phyloP scores from a whole-genome alignment of 2,329 filamentous ascomycete species.

The Penicillium occitanis region DNA sequence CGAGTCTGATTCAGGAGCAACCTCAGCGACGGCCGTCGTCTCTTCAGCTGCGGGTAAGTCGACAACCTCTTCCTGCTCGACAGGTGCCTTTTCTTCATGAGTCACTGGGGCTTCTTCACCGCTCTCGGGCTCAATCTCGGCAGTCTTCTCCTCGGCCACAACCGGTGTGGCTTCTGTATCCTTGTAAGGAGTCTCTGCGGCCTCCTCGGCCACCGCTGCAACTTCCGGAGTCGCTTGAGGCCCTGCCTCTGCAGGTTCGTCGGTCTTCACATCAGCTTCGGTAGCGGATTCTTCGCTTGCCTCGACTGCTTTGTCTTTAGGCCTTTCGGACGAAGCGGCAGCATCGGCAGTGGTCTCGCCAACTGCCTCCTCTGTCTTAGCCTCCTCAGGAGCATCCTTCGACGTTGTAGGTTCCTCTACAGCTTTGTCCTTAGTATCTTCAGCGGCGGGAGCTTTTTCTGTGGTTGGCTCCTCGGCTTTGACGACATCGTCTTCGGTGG shows the following conservation, averaged over 20 bases:
- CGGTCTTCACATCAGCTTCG: neutral
- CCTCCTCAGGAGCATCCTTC: conserved; percentile 14
- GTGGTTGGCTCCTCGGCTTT: neutral
- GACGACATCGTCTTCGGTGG: neutral
- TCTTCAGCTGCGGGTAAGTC: neutral
- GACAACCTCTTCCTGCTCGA: neutral
- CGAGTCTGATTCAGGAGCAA: conserved; percentile 5
- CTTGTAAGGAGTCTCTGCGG: neutral
- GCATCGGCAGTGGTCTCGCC: conserved; percentile 6
- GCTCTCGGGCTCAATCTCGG: neutral
- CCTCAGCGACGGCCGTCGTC: neutral
- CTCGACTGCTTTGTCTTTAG: conserved; percentile 4
- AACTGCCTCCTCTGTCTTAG: conserved; percentile 3
- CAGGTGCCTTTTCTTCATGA: conserved; percentile 8
- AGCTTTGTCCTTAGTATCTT: neutral
- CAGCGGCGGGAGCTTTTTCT: conserved; percentile 10
- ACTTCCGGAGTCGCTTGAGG: conserved; percentile 2
- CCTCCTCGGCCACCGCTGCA: conserved; percentile 1
- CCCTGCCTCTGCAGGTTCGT: conserved; percentile 9
- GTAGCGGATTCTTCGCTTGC: neutral
- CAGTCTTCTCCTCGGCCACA: conserved; percentile 14
- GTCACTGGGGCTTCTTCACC: neutral
- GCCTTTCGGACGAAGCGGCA: neutral
- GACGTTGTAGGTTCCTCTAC: neutral
- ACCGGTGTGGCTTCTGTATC: conserved; percentile 8